Percentiles rank a stretch among this genome's conserved stretches.
These are phyloP conservation scores for Erigeron canadensis DNA, from an alignment of 129 eudicot genomes.

Conservation along the genomic window DNA sequence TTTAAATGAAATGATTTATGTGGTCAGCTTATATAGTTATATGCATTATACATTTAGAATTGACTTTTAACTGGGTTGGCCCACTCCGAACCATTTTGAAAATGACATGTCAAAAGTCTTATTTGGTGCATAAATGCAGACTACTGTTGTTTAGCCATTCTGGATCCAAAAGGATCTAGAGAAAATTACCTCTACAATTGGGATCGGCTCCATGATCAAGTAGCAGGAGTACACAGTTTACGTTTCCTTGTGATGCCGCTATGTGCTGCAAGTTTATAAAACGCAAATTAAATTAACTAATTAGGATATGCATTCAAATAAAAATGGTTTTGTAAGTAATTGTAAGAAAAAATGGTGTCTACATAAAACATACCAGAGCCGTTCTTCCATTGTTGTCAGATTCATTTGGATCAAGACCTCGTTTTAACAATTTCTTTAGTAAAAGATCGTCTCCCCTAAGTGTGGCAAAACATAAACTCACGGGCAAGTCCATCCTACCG, in stretches of 20 bases:
- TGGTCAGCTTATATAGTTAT: too few species aligned
- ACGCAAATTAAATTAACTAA: too few species aligned
- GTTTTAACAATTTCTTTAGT: constrained; percentile 69
- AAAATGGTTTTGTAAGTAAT: neutral
- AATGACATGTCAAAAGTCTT: neutral
- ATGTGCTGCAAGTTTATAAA: constrained; percentile 57
- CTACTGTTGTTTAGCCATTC: neutral
- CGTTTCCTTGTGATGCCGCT: constrained; percentile 86
- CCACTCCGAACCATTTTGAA: neutral
- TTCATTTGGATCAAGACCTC: constrained; percentile 96
- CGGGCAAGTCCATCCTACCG: constrained; percentile 89
- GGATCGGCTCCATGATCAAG: constrained; percentile 91
- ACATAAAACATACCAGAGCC: constrained; percentile 54
- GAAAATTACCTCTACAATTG: constrained; percentile 67
- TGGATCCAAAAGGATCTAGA: neutral
- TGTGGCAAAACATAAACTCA: constrained; percentile 87
- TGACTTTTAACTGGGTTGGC: too few species aligned
- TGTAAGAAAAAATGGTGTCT: neutral
- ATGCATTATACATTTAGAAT: too few species aligned
- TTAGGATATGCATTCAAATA: constrained; percentile 5
- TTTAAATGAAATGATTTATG: too few species aligned
- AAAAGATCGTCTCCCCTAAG: constrained; percentile 70
- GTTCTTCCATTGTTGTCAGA: constrained; percentile 88
- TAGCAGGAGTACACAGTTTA: constrained; percentile 76
- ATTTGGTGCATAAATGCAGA: neutral